Percentiles rank a stretch among this genome's conserved stretches.
These are phyloP conservation scores for Kodamaea derodonti DNA, from an alignment of 1,139 yeast species.

Conservation along the genomic window DNA sequence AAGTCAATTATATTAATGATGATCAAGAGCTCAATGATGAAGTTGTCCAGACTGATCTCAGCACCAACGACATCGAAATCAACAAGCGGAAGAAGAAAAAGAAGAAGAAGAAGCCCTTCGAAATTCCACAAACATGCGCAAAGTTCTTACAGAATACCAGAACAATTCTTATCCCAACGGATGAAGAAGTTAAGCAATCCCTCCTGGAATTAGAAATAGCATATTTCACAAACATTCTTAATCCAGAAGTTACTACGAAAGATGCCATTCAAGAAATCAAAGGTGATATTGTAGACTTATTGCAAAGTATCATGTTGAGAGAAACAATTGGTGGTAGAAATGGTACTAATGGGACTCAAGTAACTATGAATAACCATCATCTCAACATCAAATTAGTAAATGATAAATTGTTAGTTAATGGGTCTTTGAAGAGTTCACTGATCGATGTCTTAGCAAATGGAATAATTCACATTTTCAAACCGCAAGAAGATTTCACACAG, in stretches of 20 bases:
- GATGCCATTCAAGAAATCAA: constrained; percentile 32
- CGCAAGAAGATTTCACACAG: not conserved
- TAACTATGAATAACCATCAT: constrained; percentile 4
- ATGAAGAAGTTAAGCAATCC: constrained; percentile 23
- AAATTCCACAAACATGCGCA: not conserved
- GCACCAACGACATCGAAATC: not conserved
- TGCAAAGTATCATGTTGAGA: constrained; percentile 25
- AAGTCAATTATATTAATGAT: not conserved
- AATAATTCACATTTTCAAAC: not conserved
- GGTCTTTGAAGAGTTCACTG: constrained; percentile 21
- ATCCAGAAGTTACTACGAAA: constrained; percentile 24
- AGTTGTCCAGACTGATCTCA: no score
- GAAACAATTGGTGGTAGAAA: constrained; percentile 32
- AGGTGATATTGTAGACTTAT: constrained; percentile 24
- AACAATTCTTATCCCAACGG: constrained; percentile 35
- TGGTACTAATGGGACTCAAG: constrained; percentile 13
- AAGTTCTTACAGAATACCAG: constrained; percentile 1
- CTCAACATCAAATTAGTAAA: constrained; percentile 9
- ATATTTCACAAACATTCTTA: constrained; percentile 31
- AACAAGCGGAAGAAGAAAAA: constrained; percentile 12
- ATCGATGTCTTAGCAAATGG: constrained; percentile 47
- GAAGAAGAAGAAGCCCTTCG: constrained; percentile 5
- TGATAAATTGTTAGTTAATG: constrained; percentile 12
- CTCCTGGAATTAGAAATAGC: constrained; percentile 23
- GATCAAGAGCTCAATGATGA: not conserved